A percentile compares a stretch with the other conserved stretches of the same genome.
Conservation (phyloP, 331 rosid genomes). For the Telfairia occidentalis region DNA sequence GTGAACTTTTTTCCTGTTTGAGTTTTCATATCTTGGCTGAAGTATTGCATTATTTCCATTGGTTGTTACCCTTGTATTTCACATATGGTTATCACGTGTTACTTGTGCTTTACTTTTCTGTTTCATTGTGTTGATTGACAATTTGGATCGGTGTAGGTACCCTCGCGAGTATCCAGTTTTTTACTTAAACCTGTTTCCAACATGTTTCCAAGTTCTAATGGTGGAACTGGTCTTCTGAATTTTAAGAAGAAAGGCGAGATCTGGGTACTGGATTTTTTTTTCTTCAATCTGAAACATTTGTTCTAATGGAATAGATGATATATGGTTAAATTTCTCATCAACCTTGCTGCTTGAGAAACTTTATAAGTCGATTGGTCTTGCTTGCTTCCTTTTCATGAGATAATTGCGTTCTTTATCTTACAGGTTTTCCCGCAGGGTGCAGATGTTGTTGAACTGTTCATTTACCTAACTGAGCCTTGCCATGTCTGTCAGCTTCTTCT, state of each 20-base stretch:
- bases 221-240: constrained; percentile 79
- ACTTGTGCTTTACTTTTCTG: background rate
- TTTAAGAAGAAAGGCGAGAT: constrained; percentile 65
- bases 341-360: background rate
- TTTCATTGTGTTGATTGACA: constrained; percentile 9
- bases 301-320: constrained; percentile 17
- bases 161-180: constrained; percentile 78
- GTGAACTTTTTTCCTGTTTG: background rate
- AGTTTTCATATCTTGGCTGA: background rate
- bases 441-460: constrained; percentile 80
- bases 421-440: constrained; percentile 90
- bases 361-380: constrained; percentile 4
- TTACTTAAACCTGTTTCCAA: constrained; percentile 75
- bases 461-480: constrained; percentile 94
- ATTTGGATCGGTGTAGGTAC: constrained; percentile 48
- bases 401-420: constrained; percentile 19
- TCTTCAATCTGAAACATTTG: constrained; percentile 8
- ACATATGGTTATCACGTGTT: background rate
- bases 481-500: constrained; percentile 99
- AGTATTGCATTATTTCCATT: background rate
- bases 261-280: constrained; percentile 50
- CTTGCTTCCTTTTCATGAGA: constrained; percentile 14
- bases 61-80: background rate
- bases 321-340: background rate
- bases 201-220: constrained; percentile 56